Conservation (phyloP, 169 alveolate genomes). For the Besnoitia besnoiti region DNA sequence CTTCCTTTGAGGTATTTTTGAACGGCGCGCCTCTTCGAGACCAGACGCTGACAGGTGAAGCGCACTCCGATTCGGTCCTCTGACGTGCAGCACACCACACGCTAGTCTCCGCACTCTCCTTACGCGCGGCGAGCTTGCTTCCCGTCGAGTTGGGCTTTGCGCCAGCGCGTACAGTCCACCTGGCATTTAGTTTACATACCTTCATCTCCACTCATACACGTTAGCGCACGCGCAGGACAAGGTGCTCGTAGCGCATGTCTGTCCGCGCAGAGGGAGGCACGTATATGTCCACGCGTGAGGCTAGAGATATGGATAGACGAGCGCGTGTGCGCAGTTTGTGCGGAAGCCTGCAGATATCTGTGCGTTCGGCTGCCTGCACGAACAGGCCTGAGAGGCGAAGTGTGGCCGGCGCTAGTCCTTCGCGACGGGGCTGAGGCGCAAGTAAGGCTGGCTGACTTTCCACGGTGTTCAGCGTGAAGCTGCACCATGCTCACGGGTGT, state of each 20-base stretch:
- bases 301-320: too few species aligned
- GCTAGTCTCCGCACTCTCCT: too few species aligned
- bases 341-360: not conserved
- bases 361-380: not conserved
- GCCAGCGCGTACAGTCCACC: too few species aligned
- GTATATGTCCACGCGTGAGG: not conserved
- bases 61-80: not conserved
- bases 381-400: not conserved
- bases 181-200: too few species aligned
- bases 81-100: too few species aligned
- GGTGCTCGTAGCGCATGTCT: too few species aligned
- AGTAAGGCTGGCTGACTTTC: not conserved
- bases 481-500: too few species aligned
- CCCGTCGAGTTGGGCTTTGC: too few species aligned
- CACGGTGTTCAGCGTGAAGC: not conserved
- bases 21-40: not conserved
- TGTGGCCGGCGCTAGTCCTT: not conserved
- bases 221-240: too few species aligned
- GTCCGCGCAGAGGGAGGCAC: not conserved
- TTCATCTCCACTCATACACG: too few species aligned
- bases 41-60: not conserved
- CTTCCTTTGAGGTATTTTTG: not conserved
- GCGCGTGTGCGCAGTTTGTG: not conserved
- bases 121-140: too few species aligned
- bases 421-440: slow-evolving; percentile 14